Percentiles rank a stretch among this genome's conserved stretches.
These are phyloP conservation scores for Schizophyllum commune DNA, from an alignment of 1,284 basidiomycete genomes.

Conservation along the genomic window DNA sequence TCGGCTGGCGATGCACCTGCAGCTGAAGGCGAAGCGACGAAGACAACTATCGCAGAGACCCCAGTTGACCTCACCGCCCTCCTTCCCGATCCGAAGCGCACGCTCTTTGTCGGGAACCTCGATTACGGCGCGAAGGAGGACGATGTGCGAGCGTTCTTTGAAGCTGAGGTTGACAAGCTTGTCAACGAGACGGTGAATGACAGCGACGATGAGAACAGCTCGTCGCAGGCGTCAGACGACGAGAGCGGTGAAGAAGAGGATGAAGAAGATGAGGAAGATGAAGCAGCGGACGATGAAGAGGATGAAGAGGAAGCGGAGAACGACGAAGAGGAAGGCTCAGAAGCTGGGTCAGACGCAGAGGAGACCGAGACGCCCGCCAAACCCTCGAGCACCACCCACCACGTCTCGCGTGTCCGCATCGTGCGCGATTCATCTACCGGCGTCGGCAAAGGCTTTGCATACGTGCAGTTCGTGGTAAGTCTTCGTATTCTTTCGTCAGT, in stretches of 20 bases:
- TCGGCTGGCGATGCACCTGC: background rate
- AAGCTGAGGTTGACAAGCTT: conserved; percentile 47
- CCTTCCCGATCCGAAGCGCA: conserved; percentile 63
- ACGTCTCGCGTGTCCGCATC: conserved; percentile 84
- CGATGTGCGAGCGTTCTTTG: conserved; percentile 83
- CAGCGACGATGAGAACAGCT: conserved; percentile 15
- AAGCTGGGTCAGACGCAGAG: conserved; percentile 17
- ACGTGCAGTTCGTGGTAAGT: conserved; percentile 82
- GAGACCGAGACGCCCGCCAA: conserved; percentile 14
- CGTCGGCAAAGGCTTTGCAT: conserved; percentile 96
- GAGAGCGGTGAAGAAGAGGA: conserved; percentile 12
- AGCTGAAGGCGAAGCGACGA: background rate
- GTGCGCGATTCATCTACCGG: conserved; percentile 90
- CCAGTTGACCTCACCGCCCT: background rate
- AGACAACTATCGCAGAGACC: background rate
- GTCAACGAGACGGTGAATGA: conserved; percentile 5
- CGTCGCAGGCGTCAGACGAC: background rate
- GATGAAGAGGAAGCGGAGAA: background rate
- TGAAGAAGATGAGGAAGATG: background rate
- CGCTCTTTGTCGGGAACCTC: conserved; percentile 87
- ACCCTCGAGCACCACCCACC: conserved; percentile 31
- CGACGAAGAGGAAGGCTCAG: conserved; percentile 8
- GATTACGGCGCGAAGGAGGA: conserved; percentile 92
- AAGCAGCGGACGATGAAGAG: background rate
- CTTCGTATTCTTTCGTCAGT: background rate